Conservation (phyloP, 2,329 filamentous ascomycete species). For the Byssothecium circinans region DNA sequence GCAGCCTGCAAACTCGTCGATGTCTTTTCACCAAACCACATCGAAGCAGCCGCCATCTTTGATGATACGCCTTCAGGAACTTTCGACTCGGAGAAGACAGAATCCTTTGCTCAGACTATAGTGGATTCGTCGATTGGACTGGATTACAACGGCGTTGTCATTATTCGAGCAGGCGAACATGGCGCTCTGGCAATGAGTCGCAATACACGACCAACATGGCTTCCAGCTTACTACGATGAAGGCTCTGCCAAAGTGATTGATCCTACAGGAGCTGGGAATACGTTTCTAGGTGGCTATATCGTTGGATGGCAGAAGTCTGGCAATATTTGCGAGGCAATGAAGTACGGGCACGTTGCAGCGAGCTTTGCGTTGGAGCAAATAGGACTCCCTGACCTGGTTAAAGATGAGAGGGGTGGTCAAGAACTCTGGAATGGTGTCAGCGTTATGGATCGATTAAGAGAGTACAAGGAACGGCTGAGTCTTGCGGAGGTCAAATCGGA, state of each 20-base stretch:
- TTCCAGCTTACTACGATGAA: constrained; percentile 16
- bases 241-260: constrained; percentile 15
- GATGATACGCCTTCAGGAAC: neutral
- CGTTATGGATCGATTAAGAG: constrained; percentile 8
- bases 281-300: constrained; percentile 25
- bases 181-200: constrained; percentile 10
- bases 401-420: neutral
- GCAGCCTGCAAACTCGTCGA: constrained; percentile 20
- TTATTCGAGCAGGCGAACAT: constrained; percentile 18
- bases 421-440: constrained; percentile 17
- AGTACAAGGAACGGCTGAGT: constrained; percentile 13
- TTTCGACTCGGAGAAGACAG: constrained; percentile 4
- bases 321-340: constrained; percentile 9
- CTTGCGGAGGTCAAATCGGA: neutral
- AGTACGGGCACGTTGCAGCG: constrained; percentile 21
- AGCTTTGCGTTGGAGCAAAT: constrained; percentile 28
- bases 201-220: constrained; percentile 6
- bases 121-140: constrained; percentile 1
- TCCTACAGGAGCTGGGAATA: constrained; percentile 27
- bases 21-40: constrained; percentile 29
- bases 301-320: constrained; percentile 13
- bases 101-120: constrained; percentile 2
- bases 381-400: constrained; percentile 15
- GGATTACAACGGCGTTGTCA: constrained; percentile 3
- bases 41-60: constrained; percentile 21